Evolutionary conservation across 768 basidiomycete species (phyloP), one percentile per base, ranked within the genome.

Genomic region (Tricholoma sp.): DNA sequence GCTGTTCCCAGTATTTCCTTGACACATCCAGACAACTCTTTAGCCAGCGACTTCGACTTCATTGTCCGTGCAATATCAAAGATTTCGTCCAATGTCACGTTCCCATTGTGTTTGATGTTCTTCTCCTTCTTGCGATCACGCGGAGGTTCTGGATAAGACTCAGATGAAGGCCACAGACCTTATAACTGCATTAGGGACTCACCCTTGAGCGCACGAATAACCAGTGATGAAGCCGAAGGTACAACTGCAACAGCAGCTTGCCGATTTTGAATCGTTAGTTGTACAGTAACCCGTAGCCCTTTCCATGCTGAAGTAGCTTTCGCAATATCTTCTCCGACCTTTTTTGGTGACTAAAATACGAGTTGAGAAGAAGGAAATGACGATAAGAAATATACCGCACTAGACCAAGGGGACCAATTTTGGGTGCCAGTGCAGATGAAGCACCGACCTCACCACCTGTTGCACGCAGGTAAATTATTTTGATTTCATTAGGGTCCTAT

Each of bases 101-200:
- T 98, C 58, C 97, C 97, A 60, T 76, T 75, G 83, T 98, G 97
- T 76, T 98, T 98, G 80, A 99, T 97, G 83, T 98, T 99, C 83
- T 99, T 99, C 84, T 99, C 96, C 86, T 99, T 99, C 78, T 99
- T 99, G 63, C 97, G 89, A 79, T 99, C 97, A 68, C 97, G 93
- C 65, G 94, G 94, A 62, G 97, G 94, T 81, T 98, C 96, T 96
- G 71, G n/a, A 31, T 53, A 15, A 2, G 31, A 9, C 24, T 37
- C 17, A 4, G 67, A 15, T 32, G 54, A 42, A 49, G 13, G 24
- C 33, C 3, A 49, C 24, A 20, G 24, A 18, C n/a, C 3, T 29
- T 17, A 52, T 13, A 36, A 6, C n/a, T 31, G 17, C 7, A 13
- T 20, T 18, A 58, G 17, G n/a, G n/a, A 74, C 80, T 61, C 59